These are phyloP conservation scores for Salisapilia sapeloensis DNA, from an alignment of 352 stramenopile species.

Conservation along the genomic window DNA sequence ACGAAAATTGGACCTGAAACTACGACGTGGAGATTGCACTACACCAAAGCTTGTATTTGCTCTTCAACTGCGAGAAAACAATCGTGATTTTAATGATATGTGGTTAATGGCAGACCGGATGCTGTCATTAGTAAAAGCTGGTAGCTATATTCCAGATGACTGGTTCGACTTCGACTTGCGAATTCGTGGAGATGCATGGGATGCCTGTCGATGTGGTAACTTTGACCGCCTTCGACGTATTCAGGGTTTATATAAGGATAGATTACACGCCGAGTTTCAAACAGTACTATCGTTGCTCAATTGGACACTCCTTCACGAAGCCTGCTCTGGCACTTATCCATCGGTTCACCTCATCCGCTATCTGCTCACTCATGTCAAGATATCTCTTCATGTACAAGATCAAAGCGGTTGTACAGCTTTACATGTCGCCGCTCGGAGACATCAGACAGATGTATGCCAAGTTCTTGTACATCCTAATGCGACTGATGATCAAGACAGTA, in stretches of 20 bases:
- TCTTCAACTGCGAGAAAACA: no score
- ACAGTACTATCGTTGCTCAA: constrained; percentile 7
- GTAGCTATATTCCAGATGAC: constrained; percentile 2
- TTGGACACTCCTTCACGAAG: constrained; percentile 39
- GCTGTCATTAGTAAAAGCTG: constrained; percentile 4
- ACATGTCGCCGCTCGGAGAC: constrained; percentile 24
- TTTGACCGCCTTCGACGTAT: constrained; percentile 18
- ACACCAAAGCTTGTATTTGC: no score
- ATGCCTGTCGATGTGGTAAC: constrained; percentile 18
- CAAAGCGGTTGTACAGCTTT: constrained; percentile 20
- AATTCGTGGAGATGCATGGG: constrained; percentile 30
- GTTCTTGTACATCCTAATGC: constrained; percentile 11
- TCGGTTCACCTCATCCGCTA: constrained; percentile 14
- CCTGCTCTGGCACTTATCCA: constrained; percentile 10
- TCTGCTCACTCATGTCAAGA: constrained; percentile 8
- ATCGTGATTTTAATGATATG: no score
- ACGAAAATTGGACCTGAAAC: constrained; percentile 17
- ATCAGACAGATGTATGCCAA: constrained; percentile 20
- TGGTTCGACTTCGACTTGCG: constrained; percentile 10
- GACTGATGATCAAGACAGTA: constrained; percentile 1
- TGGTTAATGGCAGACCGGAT: constrained; percentile 23
- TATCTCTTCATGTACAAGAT: constrained; percentile 8
- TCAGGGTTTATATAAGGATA: constrained; percentile 6
- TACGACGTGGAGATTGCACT: constrained; percentile 2
- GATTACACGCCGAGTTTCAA: constrained; percentile 1